phyloP scores from a whole-genome alignment of 176 grass and related monocot genomes.

The Hordeum marinum region DNA sequence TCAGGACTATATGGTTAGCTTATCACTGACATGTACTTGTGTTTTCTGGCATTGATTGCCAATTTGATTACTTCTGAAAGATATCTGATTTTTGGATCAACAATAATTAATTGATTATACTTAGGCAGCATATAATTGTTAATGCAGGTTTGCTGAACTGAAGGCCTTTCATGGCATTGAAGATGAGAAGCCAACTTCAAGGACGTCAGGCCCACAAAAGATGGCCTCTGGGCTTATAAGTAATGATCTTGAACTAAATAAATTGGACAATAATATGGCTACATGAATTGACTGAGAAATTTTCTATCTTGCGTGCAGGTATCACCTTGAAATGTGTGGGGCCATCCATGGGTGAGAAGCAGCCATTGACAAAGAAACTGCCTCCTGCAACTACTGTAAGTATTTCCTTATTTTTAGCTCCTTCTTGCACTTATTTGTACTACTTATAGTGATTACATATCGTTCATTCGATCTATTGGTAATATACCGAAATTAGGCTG shows the following conservation, averaged over 20 bases:
- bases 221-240: conserved; percentile 83
- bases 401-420: background rate
- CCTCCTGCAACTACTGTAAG: conserved; percentile 75
- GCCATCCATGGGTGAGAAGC: conserved; percentile 90
- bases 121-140: background rate
- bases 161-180: conserved; percentile 83
- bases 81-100: background rate
- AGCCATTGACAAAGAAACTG: conserved; percentile 73
- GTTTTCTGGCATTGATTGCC: background rate
- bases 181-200: conserved; percentile 64
- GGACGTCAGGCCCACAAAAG: conserved; percentile 65
- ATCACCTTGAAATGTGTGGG: conserved; percentile 90
- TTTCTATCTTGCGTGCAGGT: conserved; percentile 36
- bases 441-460: background rate
- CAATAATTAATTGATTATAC: background rate
- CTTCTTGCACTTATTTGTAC: background rate
- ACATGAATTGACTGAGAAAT: background rate
- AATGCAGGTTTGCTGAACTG: conserved; percentile 69
- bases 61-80: background rate
- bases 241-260: conserved; percentile 15
- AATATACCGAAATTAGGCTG: background rate
- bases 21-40: background rate
- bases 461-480: background rate
- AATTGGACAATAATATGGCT: background rate
- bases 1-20: background rate